These are phyloP conservation scores for Senna tora DNA, from an alignment of 306 rosid species.

Conservation along the genomic window DNA sequence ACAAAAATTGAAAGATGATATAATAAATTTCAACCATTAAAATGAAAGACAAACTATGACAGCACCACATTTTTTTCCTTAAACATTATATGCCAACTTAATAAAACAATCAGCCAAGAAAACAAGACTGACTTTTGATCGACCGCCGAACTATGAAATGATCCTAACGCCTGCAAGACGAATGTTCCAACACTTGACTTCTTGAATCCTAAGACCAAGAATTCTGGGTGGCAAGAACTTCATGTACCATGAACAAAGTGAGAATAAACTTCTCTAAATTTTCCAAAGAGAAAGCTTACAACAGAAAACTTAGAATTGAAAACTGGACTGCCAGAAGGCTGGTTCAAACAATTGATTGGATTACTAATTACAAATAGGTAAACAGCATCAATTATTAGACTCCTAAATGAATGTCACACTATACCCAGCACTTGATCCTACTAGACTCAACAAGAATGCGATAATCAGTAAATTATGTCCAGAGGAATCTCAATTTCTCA, in stretches of 20 bases:
- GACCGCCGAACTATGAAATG: neutral
- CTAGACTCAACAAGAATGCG: neutral
- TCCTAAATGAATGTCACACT: neutral
- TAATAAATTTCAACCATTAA: conserved; percentile 14
- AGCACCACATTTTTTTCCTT: conserved; percentile 4
- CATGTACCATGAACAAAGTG: neutral
- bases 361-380: neutral
- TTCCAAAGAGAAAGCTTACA: neutral
- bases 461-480: neutral
- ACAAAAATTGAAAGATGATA: conserved; percentile 28
- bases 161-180: neutral
- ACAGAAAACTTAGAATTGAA: neutral
- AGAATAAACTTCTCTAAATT: neutral
- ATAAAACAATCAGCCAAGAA: neutral
- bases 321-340: conserved; percentile 1
- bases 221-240: neutral
- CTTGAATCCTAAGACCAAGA: neutral
- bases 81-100: neutral
- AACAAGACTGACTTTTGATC: neutral
- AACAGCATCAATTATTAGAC: neutral
- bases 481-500: neutral
- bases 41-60: conserved; percentile 11
- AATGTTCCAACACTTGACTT: neutral
- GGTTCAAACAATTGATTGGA: neutral
- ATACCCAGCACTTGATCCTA: neutral